Conservation (phyloP, 2,329 filamentous ascomycete genomes). For the Pleurostoma richardsiae region DNA sequence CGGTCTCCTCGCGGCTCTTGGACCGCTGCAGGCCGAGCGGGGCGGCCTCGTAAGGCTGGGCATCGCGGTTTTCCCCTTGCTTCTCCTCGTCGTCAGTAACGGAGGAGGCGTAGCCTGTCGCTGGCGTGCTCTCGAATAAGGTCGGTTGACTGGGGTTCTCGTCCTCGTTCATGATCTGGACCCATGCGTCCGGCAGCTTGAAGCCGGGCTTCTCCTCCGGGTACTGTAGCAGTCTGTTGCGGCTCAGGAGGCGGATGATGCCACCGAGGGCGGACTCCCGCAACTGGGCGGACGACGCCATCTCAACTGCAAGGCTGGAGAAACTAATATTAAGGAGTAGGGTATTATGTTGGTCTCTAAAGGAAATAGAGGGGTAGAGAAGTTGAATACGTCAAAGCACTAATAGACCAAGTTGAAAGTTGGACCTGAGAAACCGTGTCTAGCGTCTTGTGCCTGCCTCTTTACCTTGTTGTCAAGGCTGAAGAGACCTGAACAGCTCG, state of each 20-base stretch:
- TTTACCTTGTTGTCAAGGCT: no score
- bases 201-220: slow-evolving; percentile 65
- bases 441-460: no score
- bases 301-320: neutral
- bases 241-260: slow-evolving; percentile 19
- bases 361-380: neutral
- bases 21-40: slow-evolving; percentile 11
- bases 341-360: neutral
- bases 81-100: slow-evolving; percentile 15
- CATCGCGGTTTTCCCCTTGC: slow-evolving; percentile 9
- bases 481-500: no score
- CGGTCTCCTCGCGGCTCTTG: slow-evolving; percentile 16
- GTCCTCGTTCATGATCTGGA: slow-evolving; percentile 74
- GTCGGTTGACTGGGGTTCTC: slow-evolving; percentile 42
- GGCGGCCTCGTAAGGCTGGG: slow-evolving; percentile 11
- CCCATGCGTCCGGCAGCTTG: slow-evolving; percentile 54
- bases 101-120: slow-evolving; percentile 3
- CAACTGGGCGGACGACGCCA: neutral
- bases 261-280: slow-evolving; percentile 20
- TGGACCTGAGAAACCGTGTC: no score
- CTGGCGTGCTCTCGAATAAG: slow-evolving; percentile 6
- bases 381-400: no score
- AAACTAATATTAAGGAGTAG: neutral
- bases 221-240: slow-evolving; percentile 42
- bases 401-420: no score